Evolutionary conservation across 441 rosid species (phyloP).

Genomic region (Syzygium syzygioides): DNA sequence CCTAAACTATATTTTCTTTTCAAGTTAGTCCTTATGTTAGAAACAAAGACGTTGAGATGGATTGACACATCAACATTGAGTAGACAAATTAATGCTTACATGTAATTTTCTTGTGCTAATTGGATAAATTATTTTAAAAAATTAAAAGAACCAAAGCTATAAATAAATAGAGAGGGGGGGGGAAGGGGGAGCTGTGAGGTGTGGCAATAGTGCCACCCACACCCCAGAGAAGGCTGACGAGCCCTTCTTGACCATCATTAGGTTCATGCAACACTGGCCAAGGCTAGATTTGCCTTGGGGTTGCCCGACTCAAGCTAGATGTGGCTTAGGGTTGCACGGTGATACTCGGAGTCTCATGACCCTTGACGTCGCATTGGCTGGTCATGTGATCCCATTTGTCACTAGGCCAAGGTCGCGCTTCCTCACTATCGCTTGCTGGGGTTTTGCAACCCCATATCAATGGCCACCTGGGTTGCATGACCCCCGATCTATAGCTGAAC

Average conservation of each 20-base stretch:
- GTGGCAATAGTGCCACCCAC: background rate
- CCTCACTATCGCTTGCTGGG: background rate
- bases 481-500: background rate
- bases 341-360: background rate
- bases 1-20: too few relatives aligned
- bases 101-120: background rate
- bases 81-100: background rate
- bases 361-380: background rate
- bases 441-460: fast-evolving
- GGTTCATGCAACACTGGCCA: background rate
- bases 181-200: background rate
- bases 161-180: background rate
- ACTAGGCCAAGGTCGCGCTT: background rate
- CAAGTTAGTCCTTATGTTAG: background rate
- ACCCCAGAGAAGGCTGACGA: background rate
- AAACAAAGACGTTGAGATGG: too few relatives aligned
- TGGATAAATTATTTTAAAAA: background rate
- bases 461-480: fast-evolving
- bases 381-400: background rate
- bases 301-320: background rate
- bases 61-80: background rate
- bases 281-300: background rate
- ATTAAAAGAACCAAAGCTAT: too few relatives aligned
- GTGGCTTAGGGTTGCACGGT: background rate
- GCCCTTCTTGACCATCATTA: background rate